Evolutionary conservation across 2,329 filamentous ascomycete species (phyloP).

Genomic region (Cryphonectria radicalis): DNA sequence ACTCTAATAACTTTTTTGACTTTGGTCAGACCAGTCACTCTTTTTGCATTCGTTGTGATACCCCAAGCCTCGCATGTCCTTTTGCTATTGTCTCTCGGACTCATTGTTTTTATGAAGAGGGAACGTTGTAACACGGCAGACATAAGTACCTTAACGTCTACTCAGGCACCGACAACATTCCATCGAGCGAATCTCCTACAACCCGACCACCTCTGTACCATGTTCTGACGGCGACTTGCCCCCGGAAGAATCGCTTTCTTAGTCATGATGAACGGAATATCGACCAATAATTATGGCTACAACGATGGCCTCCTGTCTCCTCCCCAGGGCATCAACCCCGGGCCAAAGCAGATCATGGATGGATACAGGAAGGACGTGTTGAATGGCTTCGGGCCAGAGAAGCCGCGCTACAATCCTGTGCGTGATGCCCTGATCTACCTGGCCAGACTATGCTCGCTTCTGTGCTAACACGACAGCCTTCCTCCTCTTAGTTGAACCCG

Average conservation of each 20-base stretch:
- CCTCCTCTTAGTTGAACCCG: conserved; percentile 50
- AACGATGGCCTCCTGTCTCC: conserved; percentile 38
- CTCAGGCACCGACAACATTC: conserved; percentile 2
- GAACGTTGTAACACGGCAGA: conserved; percentile 4
- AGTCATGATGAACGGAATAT: conserved; percentile 28
- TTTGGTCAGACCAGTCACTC: conserved; percentile 24
- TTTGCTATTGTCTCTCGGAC: conserved; percentile 12
- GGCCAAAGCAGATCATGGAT: conserved; percentile 57
- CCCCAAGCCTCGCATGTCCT: conserved; percentile 19
- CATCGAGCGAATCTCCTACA: neutral
- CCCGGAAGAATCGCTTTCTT: conserved; percentile 10
- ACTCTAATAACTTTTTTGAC: conserved; percentile 13
- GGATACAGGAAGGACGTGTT: conserved; percentile 62
- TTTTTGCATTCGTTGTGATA: conserved; percentile 23
- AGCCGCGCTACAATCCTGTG: conserved; percentile 62
- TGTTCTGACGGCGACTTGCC: conserved; percentile 25
- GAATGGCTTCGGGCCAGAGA: conserved; percentile 58
- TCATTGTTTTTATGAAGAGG: conserved; percentile 11
- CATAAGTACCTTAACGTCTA: neutral
- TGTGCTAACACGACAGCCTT: conserved; percentile 26
- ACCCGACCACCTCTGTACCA: conserved; percentile 21
- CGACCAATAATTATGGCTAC: conserved; percentile 31
- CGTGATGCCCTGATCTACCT: conserved; percentile 34
- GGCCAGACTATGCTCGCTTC: neutral
- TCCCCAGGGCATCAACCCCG: conserved; percentile 37